These are phyloP conservation scores for Tetraselmis chui DNA, from an alignment of 139 green algal species.

Conservation along the genomic window DNA sequence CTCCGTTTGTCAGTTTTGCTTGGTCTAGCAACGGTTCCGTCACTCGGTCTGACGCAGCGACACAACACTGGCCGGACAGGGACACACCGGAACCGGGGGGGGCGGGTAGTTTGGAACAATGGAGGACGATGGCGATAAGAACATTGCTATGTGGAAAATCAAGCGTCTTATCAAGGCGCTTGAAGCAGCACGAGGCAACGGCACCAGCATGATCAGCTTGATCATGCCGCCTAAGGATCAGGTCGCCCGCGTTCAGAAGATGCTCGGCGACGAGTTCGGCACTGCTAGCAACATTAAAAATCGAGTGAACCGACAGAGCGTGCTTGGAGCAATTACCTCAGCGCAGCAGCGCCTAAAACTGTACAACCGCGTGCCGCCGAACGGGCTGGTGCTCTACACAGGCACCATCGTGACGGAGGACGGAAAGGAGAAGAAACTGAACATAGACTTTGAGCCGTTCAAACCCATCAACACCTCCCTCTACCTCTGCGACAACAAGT, in stretches of 20 bases:
- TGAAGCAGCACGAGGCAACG: conserved; percentile 80
- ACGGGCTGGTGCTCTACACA: conserved; percentile 96
- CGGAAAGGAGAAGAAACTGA: conserved; percentile 98
- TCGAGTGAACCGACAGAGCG: conserved; percentile 94
- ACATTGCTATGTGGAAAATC: conserved; percentile 91
- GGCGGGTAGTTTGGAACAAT: too few species aligned
- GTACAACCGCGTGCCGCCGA: conserved; percentile 90
- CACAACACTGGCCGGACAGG: too few species aligned
- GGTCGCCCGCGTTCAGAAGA: conserved; percentile 87
- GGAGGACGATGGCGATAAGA: conserved; percentile 51
- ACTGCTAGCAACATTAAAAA: conserved; percentile 99
- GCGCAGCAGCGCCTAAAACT: conserved; percentile 94
- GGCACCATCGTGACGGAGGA: conserved; percentile 97
- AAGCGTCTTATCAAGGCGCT: conserved; percentile 89
- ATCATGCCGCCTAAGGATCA: conserved; percentile 98
- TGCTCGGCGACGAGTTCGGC: conserved; percentile 96
- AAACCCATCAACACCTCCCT: conserved; percentile 99
- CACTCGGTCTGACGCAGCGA: too few species aligned
- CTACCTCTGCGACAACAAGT: conserved; percentile 99
- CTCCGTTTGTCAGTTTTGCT: too few species aligned
- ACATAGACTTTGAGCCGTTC: conserved; percentile 99
- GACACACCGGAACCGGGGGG: too few species aligned
- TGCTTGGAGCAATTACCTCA: conserved; percentile 95
- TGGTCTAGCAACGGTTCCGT: too few species aligned
- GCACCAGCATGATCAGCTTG: conserved; percentile 98